These are phyloP conservation scores for Termitomyces sp. DNA, from an alignment of 768 basidiomycete species.

Conservation along the genomic window DNA sequence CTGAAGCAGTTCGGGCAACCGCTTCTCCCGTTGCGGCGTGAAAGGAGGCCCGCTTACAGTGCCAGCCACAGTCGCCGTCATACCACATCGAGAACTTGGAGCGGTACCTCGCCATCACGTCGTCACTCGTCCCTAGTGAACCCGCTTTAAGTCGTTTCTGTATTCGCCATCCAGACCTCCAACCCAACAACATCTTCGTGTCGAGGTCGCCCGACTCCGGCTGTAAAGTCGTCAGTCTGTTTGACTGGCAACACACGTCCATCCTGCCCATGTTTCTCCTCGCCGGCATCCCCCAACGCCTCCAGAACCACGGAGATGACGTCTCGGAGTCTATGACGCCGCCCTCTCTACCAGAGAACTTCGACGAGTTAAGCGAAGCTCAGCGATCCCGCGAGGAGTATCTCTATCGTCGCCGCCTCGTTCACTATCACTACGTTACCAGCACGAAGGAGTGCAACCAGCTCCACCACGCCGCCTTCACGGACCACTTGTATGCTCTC, in stretches of 20 bases:
- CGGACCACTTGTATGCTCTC: too few relatives aligned
- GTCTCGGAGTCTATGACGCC: neutral
- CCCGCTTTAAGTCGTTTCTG: conserved; percentile 28
- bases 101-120: neutral
- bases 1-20: too few relatives aligned
- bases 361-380: neutral
- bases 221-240: neutral
- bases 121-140: conserved; percentile 40
- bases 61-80: conserved; percentile 29
- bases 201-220: neutral
- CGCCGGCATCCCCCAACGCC: neutral
- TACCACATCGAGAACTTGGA: conserved; percentile 21
- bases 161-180: too few relatives aligned
- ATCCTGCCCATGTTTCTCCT: neutral
- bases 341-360: neutral
- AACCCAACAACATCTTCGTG: too few relatives aligned
- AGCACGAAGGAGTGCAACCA: too few relatives aligned
- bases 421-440: too few relatives aligned
- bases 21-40: conserved; percentile 25
- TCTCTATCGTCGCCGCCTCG: neutral
- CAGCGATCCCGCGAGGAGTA: neutral
- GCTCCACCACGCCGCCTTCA: too few relatives aligned
- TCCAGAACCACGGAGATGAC: neutral
- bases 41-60: conserved; percentile 43
- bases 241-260: neutral